A percentile compares a stretch with the other conserved stretches of the same genome.
phyloP scores from a whole-genome alignment of 352 stramenopile species.

The Peronosclerospora sorghi region DNA sequence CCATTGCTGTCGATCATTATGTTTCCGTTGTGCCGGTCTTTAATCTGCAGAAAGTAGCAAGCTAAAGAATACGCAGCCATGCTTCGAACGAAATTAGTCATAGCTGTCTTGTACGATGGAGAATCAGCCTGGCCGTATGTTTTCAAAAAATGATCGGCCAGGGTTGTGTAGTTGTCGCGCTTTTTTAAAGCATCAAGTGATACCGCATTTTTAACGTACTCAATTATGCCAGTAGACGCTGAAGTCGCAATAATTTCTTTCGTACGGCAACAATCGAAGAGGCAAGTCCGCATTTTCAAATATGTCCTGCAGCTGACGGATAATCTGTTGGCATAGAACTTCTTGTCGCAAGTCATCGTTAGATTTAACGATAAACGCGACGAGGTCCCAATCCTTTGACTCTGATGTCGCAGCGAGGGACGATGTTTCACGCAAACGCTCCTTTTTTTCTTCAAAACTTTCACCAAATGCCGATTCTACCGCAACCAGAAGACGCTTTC shows the following conservation, averaged over 20 bases:
- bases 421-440: constrained; percentile 50
- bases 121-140: constrained; percentile 86
- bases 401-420: constrained; percentile 21
- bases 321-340: constrained; percentile 95
- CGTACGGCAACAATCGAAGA: constrained; percentile 91
- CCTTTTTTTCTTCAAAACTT: constrained; percentile 71
- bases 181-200: constrained; percentile 96
- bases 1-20: constrained; percentile 98
- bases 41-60: constrained; percentile 96
- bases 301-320: constrained; percentile 92
- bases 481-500: constrained; percentile 45
- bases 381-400: constrained; percentile 49
- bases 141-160: constrained; percentile 87
- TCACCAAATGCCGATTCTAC: constrained; percentile 76
- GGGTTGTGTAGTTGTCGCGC: constrained; percentile 60
- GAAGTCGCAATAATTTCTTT: constrained; percentile 94
- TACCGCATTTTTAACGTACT: constrained; percentile 94
- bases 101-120: constrained; percentile 86
- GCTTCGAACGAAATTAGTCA: constrained; percentile 93
- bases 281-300: constrained; percentile 91
- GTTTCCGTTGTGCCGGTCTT: constrained; percentile 99
- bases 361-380: constrained; percentile 95
- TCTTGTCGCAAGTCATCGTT: constrained; percentile 98
- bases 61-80: constrained; percentile 98
- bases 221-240: constrained; percentile 92